Conservation (phyloP, 2,329 filamentous ascomycete genomes). For the Neopestalotiopsis sp. region DNA sequence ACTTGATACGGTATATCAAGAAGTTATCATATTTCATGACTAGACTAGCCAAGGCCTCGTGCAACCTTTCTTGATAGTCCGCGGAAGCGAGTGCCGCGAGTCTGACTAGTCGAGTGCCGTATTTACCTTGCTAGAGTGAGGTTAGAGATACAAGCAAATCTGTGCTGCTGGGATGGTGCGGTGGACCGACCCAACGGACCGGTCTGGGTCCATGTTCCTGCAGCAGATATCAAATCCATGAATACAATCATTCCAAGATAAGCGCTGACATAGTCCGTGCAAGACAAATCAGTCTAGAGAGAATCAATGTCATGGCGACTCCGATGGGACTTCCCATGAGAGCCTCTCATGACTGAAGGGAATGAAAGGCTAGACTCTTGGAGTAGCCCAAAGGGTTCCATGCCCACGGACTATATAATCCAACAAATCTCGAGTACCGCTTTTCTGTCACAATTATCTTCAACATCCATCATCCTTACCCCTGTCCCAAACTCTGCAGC, state of each 20-base stretch:
- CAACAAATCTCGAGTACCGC: neutral
- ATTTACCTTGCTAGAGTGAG: neutral
- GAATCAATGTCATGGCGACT: neutral
- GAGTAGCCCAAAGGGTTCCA: neutral
- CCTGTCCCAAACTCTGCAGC: neutral
- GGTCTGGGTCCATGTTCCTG: neutral
- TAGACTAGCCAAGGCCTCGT: neutral
- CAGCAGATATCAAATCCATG: neutral
- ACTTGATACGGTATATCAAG: neutral
- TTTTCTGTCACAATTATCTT: neutral
- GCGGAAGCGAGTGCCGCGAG: neutral
- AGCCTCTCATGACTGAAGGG: neutral
- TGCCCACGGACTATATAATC: neutral
- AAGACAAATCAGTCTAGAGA: neutral
- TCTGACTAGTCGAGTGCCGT: neutral
- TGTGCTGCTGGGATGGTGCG: neutral
- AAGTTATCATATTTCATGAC: neutral
- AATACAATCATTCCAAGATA: neutral
- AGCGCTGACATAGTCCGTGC: neutral
- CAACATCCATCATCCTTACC: neutral
- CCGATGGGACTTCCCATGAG: neutral
- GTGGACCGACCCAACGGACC: neutral
- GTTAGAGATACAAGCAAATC: neutral
- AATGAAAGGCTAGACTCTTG: neutral
- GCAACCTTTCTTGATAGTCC: neutral